Evolutionary conservation across 306 rosid species (phyloP), one percentile per base, ranked within the genome.

Genomic region (Vigna hirtella): DNA sequence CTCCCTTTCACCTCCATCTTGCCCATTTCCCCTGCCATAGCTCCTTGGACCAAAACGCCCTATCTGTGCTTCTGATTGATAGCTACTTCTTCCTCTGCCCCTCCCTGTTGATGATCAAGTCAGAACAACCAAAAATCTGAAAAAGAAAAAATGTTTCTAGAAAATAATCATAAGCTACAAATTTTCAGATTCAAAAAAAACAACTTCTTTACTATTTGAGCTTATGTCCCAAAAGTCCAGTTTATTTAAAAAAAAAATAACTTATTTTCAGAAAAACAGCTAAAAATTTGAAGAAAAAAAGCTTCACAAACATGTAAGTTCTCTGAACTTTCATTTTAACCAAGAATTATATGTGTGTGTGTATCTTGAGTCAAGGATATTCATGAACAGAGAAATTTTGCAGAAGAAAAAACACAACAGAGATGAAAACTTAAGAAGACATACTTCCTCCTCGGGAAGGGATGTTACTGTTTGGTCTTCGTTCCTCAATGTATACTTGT

Each of bases 391-490:
- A 20, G 58, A 59, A 49, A 76, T 7, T 32, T 63, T 38, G 42
- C 8, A 6, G 6, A n/a, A 9, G 9, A 10, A 26, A 32, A 7
- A 24, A 24, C 36, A 55, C 49, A 28, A 28, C 2, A 43, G 20
- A 20, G 11, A 38, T 6, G 4, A 52, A 76, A 63, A 13, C 2
- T 6, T 52, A 9, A 66, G 11, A 70, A 38, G 30, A 59, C 93
- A 24, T 88, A 91, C 97, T 89, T 86, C 88, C 87, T 76, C 86
- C 83, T 65, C 90, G 91, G 68, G 88, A 86, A 40, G 90, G 89
- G 78, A 89, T 85, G 86, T 83, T 85, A 80, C 88, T 90, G 86
- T 86, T 88, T 64, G 90, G 91, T 84, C 97, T 91, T 82, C 97
- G 87, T 85, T 90, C 97, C 83, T 91, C 97, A 40, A 91, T 91